Conservation (phyloP, 495 filamentous ascomycete genomes). For the Bacidia rubella region DNA sequence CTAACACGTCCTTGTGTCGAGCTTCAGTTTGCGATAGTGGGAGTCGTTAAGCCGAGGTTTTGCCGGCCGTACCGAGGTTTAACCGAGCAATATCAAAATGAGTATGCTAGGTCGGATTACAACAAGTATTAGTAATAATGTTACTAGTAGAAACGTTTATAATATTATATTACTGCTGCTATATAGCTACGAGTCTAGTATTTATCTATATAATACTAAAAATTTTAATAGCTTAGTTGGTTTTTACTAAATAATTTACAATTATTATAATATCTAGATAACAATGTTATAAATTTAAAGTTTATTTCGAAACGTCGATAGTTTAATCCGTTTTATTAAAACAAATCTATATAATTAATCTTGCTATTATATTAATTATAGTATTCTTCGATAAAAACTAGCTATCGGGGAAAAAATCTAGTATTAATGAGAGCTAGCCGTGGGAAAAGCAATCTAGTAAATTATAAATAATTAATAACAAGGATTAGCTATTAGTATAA, state of each 20-base stretch:
- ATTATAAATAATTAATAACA: background rate
- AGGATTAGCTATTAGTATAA: background rate
- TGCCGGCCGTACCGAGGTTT: no score
- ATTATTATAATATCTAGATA: no score
- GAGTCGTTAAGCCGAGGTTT: no score
- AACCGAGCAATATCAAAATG: no score
- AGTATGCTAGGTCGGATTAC: no score
- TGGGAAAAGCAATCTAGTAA: background rate
- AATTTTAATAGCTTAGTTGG: no score
- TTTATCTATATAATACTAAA: no score
- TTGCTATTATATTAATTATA: background rate
- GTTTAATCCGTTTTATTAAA: background rate
- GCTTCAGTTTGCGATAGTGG: no score
- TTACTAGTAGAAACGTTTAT: background rate
- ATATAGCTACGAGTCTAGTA: background rate
- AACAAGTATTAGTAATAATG: background rate
- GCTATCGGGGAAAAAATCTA: background rate
- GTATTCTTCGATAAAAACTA: background rate
- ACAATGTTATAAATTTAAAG: background rate
- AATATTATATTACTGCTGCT: background rate
- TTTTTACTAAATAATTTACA: no score
- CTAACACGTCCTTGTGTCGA: no score
- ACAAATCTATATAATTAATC: background rate
- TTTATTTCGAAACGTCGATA: background rate
- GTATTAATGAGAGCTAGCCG: background rate